Conservation (phyloP, 768 basidiomycete genomes). For the Amanita brunnescens region DNA sequence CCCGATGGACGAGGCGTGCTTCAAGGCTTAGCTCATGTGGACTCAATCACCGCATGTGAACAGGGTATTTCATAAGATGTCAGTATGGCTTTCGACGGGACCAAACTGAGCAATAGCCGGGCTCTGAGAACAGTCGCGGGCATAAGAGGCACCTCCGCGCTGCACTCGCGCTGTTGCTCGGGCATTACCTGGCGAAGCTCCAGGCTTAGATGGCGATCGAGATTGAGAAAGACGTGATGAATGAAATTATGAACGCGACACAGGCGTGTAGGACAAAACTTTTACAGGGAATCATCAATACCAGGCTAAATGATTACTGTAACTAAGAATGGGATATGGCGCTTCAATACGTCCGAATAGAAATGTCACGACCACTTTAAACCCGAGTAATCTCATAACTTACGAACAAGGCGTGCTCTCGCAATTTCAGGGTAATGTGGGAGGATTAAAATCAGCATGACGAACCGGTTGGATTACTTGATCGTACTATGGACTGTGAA, state of each 20-base stretch:
- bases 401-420: neutral
- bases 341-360: neutral
- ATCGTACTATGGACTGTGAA: neutral
- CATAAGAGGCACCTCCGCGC: neutral
- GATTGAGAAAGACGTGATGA: neutral
- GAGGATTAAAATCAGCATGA: neutral
- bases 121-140: neutral
- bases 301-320: neutral
- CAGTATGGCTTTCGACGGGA: neutral
- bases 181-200: neutral
- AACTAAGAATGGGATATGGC: neutral
- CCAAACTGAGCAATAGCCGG: neutral
- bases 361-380: neutral
- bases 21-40: neutral
- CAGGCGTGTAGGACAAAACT: neutral
- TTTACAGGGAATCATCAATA: neutral
- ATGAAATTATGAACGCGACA: neutral
- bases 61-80: neutral
- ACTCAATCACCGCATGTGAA: neutral
- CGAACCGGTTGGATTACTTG: neutral
- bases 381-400: neutral
- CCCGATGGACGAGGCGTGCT: neutral
- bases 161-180: neutral
- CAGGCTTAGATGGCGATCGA: neutral
- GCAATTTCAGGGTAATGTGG: neutral